These are phyloP conservation scores for Suhomyces guaymorum DNA, from an alignment of 1,139 yeast genomes.

Conservation along the genomic window DNA sequence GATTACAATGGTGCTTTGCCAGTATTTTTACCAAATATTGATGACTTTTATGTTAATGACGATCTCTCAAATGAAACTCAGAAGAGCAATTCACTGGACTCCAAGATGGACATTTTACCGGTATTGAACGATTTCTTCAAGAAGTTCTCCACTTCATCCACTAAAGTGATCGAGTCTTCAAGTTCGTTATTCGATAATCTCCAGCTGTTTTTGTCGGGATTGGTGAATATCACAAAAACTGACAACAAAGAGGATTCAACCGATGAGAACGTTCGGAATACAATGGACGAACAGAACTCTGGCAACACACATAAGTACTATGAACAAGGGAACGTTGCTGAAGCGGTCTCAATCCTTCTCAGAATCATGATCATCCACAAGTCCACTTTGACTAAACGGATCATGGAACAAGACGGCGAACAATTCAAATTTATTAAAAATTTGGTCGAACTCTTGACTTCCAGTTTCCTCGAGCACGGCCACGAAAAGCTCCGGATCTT, in stretches of 20 bases:
- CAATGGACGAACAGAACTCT: no score
- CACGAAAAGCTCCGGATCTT: slow-evolving; percentile 58
- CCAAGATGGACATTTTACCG: slow-evolving; percentile 26
- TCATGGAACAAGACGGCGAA: slow-evolving; percentile 34
- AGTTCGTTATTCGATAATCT: no score
- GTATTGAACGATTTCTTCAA: slow-evolving; percentile 40
- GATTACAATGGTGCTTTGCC: no score
- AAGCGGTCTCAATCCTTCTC: slow-evolving; percentile 44
- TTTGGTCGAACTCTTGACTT: slow-evolving; percentile 47
- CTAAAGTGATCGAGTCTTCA: slow-evolving; percentile 26
- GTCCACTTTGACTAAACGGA: slow-evolving; percentile 35
- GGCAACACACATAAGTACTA: no score
- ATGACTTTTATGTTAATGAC: no score
- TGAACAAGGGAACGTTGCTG: slow-evolving; percentile 1
- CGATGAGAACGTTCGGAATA: not conserved
- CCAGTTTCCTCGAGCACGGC: slow-evolving; percentile 36
- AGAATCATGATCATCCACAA: slow-evolving; percentile 64
- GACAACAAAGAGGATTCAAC: no score
- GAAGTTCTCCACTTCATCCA: slow-evolving; percentile 35
- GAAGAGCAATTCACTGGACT: no score
- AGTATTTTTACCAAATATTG: no score
- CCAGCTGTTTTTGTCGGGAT: no score
- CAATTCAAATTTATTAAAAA: slow-evolving; percentile 43
- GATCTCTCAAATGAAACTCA: no score
- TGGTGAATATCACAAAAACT: no score